Percentiles rank a stretch among this genome's conserved stretches.
Conservation (phyloP, 345 rosid genomes). For the Punica granatum region DNA sequence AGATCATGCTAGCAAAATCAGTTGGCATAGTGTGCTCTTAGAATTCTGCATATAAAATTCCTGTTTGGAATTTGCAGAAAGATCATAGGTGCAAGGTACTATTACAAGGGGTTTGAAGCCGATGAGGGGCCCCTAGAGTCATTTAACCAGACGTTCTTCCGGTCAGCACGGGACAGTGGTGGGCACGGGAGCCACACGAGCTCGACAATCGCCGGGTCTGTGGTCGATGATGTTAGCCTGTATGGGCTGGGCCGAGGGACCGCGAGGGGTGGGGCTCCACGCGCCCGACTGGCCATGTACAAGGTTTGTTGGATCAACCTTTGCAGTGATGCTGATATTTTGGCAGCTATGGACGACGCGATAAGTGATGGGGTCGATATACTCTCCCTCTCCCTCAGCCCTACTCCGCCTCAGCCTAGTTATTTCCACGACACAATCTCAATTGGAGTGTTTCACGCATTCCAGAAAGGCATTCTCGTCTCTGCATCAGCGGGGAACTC, state of each 20-base stretch:
- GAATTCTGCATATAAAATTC: not conserved
- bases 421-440: constrained; percentile 25
- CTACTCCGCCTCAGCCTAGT: constrained; percentile 25
- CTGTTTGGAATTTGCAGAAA: constrained; percentile 24
- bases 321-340: constrained; percentile 32
- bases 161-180: constrained; percentile 32
- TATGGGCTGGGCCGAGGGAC: constrained; percentile 39
- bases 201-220: constrained; percentile 31
- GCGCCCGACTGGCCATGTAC: constrained; percentile 44
- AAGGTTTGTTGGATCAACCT: constrained; percentile 36
- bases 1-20: not conserved
- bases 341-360: constrained; percentile 43
- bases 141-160: constrained; percentile 18
- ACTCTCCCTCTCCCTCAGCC: constrained; percentile 40
- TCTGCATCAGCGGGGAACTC: constrained; percentile 42
- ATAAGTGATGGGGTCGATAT: constrained; percentile 37
- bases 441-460: constrained; percentile 41
- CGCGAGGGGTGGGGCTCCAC: constrained; percentile 41
- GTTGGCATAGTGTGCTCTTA: not conserved
- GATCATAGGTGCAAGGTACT: constrained; percentile 39
- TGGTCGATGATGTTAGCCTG: constrained; percentile 30
- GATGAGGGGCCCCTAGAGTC: constrained; percentile 31
- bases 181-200: constrained; percentile 46
- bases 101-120: constrained; percentile 35
- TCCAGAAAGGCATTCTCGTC: constrained; percentile 35